Conservation (phyloP, 768 basidiomycete genomes). For the Paxillus rubicundulus region DNA sequence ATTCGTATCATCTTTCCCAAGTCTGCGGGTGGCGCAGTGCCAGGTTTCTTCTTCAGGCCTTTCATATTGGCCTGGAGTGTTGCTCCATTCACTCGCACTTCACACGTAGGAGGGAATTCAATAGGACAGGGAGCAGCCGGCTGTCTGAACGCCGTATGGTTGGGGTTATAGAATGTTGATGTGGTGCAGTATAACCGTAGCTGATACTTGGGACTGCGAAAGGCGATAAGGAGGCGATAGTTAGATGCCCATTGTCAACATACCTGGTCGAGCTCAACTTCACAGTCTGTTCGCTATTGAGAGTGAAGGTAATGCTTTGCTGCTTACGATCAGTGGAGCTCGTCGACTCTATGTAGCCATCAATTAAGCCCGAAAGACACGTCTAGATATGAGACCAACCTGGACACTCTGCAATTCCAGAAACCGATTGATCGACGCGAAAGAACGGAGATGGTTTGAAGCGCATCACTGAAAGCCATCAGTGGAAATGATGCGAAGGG, state of each 20-base stretch:
- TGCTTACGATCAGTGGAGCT: constrained; percentile 76
- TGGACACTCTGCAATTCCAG: constrained; percentile 70
- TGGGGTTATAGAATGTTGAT: constrained; percentile 62
- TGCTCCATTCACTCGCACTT: constrained; percentile 79
- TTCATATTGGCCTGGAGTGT: constrained; percentile 75
- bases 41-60: constrained; percentile 93
- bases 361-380: not conserved
- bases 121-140: constrained; percentile 62
- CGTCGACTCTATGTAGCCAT: constrained; percentile 56
- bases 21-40: constrained; percentile 90
- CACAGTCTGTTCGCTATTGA: constrained; percentile 59
- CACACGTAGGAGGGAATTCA: constrained; percentile 89
- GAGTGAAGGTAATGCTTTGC: constrained; percentile 57
- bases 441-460: constrained; percentile 85
- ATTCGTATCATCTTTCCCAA: constrained; percentile 41
- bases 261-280: constrained; percentile 62
- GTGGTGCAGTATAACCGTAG: constrained; percentile 89
- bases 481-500: constrained; percentile 6
- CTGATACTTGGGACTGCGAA: constrained; percentile 64
- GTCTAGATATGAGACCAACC: constrained; percentile 43
- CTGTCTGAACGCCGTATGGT: constrained; percentile 50
- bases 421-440: constrained; percentile 61
- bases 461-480: constrained; percentile 49
- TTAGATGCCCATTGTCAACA: constrained; percentile 17
- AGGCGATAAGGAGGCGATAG: constrained; percentile 9